Evolutionary conservation across 192 early-diverging fungal species (phyloP).

Genomic region (Gaertneriomyces sp.): DNA sequence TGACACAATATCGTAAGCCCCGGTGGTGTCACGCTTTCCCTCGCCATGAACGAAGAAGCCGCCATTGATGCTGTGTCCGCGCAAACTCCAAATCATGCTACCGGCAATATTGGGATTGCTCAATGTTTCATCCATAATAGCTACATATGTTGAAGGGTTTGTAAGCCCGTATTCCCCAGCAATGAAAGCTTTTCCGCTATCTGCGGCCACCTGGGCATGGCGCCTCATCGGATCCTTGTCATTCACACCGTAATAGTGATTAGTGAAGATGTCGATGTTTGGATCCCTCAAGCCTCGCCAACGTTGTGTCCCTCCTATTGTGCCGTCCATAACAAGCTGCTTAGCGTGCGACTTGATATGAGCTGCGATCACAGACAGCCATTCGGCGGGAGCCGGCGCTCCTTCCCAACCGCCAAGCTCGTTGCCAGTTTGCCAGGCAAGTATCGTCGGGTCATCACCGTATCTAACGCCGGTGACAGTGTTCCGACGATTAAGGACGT

Average conservation of each 20-base stretch:
- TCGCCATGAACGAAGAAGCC: constrained; percentile 36
- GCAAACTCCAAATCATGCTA: constrained; percentile 23
- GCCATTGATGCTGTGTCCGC: constrained; percentile 19
- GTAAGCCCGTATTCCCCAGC: constrained; percentile 25
- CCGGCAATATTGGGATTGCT: constrained; percentile 14
- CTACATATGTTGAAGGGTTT: constrained; percentile 1
- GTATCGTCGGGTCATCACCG: constrained; percentile 41
- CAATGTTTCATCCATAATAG: constrained; percentile 12
- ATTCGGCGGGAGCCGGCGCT: constrained; percentile 6
- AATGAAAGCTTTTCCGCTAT: constrained; percentile 24
- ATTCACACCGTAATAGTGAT: constrained; percentile 24
- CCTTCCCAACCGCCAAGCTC: constrained; percentile 35
- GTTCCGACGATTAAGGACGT: constrained; percentile 39
- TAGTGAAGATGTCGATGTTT: constrained; percentile 15
- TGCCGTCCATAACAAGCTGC: constrained; percentile 20
- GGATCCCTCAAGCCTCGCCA: constrained; percentile 5
- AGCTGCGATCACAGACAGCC: constrained; percentile 13
- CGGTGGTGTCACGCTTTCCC: constrained; percentile 4
- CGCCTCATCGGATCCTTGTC: constrained; percentile 1
- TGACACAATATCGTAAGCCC: constrained; percentile 15
- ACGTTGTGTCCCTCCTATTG: constrained; percentile 14
- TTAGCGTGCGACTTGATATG: constrained; percentile 20
- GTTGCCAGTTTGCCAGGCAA: constrained; percentile 50
- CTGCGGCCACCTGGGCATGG: constrained; percentile 1
- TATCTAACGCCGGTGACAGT: constrained; percentile 44